Conservation (phyloP, 2,329 filamentous ascomycete genomes). For the Plectosphaerella cucumerina region DNA sequence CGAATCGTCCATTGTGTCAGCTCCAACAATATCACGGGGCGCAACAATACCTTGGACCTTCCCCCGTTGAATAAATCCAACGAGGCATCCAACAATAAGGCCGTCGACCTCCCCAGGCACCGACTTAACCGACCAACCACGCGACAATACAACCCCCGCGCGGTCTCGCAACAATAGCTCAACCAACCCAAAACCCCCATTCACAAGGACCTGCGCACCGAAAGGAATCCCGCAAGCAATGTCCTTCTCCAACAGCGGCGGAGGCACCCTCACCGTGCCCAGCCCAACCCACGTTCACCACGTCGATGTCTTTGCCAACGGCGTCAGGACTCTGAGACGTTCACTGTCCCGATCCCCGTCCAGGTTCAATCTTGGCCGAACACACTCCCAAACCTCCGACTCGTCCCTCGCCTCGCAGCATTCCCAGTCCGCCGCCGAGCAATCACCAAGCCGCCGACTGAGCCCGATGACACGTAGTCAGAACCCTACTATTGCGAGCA, state of each 20-base stretch:
- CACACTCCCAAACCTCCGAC: constrained; percentile 35
- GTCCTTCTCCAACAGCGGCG: constrained; percentile 56
- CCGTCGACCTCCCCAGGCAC: not conserved
- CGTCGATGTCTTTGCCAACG: constrained; percentile 71
- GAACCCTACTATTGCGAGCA: not conserved
- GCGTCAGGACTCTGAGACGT: constrained; percentile 77
- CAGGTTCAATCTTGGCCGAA: constrained; percentile 65
- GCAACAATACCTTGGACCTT: no score
- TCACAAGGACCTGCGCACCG: not conserved
- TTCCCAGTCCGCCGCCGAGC: constrained; percentile 7
- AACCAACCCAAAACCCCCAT: not conserved
- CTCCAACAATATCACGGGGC: no score
- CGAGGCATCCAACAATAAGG: no score
- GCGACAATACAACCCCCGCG: not conserved
- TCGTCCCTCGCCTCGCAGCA: not conserved
- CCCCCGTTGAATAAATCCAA: no score
- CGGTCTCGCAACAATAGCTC: not conserved
- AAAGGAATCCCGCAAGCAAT: constrained; percentile 31
- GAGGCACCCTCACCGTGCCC: constrained; percentile 79
- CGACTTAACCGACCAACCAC: not conserved
- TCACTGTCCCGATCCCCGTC: constrained; percentile 93
- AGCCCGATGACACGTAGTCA: constrained; percentile 11
- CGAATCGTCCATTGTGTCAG: no score
- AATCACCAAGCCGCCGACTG: constrained; percentile 43
- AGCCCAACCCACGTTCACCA: constrained; percentile 81